phyloP scores from a whole-genome alignment of 129 eudicot genomes.

The Apium graveolens region DNA sequence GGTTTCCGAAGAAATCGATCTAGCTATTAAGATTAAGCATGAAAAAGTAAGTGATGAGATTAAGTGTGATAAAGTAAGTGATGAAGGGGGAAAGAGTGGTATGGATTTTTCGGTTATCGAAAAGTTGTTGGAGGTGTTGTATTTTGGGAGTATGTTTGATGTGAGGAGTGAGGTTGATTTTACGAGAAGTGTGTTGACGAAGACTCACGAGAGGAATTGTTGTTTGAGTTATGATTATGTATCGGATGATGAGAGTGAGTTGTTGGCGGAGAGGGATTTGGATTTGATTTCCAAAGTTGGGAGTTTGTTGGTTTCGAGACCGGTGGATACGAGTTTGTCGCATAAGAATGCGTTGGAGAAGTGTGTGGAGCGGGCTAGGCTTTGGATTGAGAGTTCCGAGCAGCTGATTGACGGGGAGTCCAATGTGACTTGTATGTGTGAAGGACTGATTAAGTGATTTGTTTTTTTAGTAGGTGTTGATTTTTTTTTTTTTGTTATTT shows the following conservation, averaged over 20 bases:
- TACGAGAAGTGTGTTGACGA: conserved; percentile 50
- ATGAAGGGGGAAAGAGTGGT: not conserved
- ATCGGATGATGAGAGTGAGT: conserved; percentile 73
- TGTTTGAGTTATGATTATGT: conserved; percentile 86
- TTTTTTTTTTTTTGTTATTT: not conserved
- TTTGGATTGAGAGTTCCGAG: conserved; percentile 57
- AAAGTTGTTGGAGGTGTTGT: conserved; percentile 61
- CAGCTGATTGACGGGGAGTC: conserved; percentile 43
- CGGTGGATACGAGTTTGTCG: conserved; percentile 49
- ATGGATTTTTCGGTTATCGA: conserved; percentile 8
- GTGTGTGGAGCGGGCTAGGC: conserved; percentile 68
- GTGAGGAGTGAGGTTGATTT: conserved; percentile 53
- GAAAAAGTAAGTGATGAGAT: not conserved
- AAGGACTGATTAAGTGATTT: no score
- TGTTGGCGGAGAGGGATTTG: conserved; percentile 67
- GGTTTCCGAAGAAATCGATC: conserved; percentile 44
- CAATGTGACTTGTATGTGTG: conserved; percentile 45
- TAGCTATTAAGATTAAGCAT: conserved; percentile 12
- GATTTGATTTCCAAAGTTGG: conserved; percentile 64
- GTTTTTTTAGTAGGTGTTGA: not conserved
- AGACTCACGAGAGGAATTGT: conserved; percentile 80
- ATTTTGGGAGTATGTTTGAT: conserved; percentile 80
- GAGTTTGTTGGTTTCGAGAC: conserved; percentile 52
- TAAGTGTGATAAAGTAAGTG: conserved; percentile 4
- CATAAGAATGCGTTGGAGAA: conserved; percentile 55